Conservation (phyloP, 169 alveolate genomes). For the Plasmodium gallinaceum region DNA sequence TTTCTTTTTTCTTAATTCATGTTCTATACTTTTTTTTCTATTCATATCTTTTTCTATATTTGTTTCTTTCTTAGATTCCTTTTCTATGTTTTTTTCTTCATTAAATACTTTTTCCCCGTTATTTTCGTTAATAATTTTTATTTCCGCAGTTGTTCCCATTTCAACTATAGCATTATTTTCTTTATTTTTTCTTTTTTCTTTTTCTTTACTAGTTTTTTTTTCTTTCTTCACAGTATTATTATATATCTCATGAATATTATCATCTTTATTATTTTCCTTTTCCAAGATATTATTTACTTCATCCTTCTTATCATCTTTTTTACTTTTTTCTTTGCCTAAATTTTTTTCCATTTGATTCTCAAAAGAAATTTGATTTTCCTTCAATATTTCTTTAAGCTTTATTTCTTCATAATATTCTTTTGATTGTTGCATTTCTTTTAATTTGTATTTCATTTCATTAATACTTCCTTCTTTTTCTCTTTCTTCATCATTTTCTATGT, state of each 20-base stretch:
- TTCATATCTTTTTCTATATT: not conserved
- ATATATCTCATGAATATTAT: conserved; percentile 1
- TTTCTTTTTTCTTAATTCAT: not conserved
- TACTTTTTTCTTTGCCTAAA: not conserved
- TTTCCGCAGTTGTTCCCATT: not conserved
- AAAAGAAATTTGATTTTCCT: not conserved
- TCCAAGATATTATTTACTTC: not conserved
- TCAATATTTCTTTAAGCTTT: not conserved
- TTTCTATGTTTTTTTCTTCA: not conserved
- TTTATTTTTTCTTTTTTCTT: not conserved
- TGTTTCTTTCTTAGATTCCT: not conserved
- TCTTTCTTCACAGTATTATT: conserved; percentile 4
- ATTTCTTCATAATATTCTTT: not conserved
- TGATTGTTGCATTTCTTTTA: not conserved
- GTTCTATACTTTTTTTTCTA: conserved; percentile 1
- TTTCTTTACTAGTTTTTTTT: conserved; percentile 4
- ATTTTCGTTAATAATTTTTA: not conserved
- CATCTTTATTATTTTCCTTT: conserved; percentile 3
- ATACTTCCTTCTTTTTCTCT: not conserved
- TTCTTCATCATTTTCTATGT: not conserved
- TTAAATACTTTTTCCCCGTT: not conserved
- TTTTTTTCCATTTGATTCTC: conserved; percentile 26
- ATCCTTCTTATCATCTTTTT: not conserved
- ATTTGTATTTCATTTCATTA: not conserved
- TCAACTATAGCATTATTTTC: not conserved